A percentile compares a stretch with the other conserved stretches of the same genome.
These are phyloP conservation scores for Scortechinia acanthostroma DNA, from an alignment of 2,329 filamentous ascomycete genomes.

Conservation along the genomic window DNA sequence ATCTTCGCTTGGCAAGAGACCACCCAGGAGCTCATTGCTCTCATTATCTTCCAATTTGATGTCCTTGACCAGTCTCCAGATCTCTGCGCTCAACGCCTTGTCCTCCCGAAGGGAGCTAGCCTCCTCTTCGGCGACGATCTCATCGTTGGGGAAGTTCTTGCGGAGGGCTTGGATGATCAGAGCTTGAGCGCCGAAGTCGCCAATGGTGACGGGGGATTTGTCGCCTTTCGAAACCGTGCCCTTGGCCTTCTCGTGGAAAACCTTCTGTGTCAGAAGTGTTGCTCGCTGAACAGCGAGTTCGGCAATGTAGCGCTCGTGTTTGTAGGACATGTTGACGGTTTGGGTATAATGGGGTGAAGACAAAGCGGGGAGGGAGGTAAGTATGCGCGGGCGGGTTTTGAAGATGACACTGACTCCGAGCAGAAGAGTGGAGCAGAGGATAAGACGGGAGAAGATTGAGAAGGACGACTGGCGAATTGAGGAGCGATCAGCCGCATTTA, in stretches of 20 bases:
- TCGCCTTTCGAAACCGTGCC: constrained; percentile 91
- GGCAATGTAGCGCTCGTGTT: constrained; percentile 73
- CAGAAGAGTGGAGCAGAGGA: background rate
- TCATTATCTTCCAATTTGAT: constrained; percentile 61
- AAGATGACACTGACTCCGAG: background rate
- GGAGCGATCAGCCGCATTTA: too few species aligned
- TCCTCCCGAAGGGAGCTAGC: constrained; percentile 72
- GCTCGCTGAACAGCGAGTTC: constrained; percentile 85
- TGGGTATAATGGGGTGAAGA: constrained; percentile 1
- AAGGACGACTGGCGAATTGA: background rate
- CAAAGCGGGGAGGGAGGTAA: background rate
- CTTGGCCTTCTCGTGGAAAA: constrained; percentile 84
- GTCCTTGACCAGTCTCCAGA: constrained; percentile 77
- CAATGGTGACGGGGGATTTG: constrained; percentile 92
- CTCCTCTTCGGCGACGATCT: constrained; percentile 93
- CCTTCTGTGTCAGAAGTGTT: constrained; percentile 66
- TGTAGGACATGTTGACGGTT: constrained; percentile 40
- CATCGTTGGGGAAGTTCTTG: constrained; percentile 82
- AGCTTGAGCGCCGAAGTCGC: constrained; percentile 94
- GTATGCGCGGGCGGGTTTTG: background rate
- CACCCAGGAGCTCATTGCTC: constrained; percentile 64
- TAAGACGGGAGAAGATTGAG: background rate
- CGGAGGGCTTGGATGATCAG: constrained; percentile 87
- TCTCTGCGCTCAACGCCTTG: constrained; percentile 58
- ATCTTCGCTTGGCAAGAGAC: constrained; percentile 58